Evolutionary conservation across 352 stramenopile genomes (phyloP), one percentile per base, ranked within the genome.

Genomic region (Phytophthora melonis): DNA sequence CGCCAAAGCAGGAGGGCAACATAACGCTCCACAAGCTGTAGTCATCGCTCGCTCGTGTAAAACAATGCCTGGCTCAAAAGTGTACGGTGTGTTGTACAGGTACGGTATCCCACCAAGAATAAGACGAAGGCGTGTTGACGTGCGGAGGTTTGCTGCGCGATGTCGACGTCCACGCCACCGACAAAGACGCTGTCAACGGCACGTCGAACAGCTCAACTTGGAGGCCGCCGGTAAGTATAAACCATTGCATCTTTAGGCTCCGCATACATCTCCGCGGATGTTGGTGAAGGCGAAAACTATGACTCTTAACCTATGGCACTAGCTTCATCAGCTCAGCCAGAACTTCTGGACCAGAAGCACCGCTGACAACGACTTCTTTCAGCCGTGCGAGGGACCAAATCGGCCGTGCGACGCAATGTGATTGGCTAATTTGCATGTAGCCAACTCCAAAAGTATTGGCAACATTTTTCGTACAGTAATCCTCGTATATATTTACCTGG

Each of bases 1-100:
- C 41, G 13, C 10, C 9, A 58, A 58, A 72, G 39, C 57, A 66
- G 65, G 57, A 67, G 49, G 16, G 16, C 10, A 27, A 8, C 27
- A 49, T 49, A 49, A 7, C 41, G 41, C 41, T 19, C 41, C 1
- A 49, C 11, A 21, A 41, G 34, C 11, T 19, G 14, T 49, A n/a
- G 41, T 19, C 41, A 49, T 49, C 41, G 14, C 41, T 49, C 41
- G 16, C 14, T 19, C 41, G 41, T 19, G 16, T 8, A 49, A 49
- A 49, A 49, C 41, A 49, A 49, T 49, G 41, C 41, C 41, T 49
- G 41, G 41, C 41, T 49, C 41, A 25, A 21, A 49, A 18, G 16
- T 49, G 16, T 21, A 18, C 41, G 11, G 39, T 47, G 11, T 16
- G 23, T n/a, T n/a, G n/a, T n/a, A n/a, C n/a, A n/a, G n/a, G 36